These are phyloP conservation scores for Candida patagonica DNA, from an alignment of 805 yeast species.

Conservation along the genomic window DNA sequence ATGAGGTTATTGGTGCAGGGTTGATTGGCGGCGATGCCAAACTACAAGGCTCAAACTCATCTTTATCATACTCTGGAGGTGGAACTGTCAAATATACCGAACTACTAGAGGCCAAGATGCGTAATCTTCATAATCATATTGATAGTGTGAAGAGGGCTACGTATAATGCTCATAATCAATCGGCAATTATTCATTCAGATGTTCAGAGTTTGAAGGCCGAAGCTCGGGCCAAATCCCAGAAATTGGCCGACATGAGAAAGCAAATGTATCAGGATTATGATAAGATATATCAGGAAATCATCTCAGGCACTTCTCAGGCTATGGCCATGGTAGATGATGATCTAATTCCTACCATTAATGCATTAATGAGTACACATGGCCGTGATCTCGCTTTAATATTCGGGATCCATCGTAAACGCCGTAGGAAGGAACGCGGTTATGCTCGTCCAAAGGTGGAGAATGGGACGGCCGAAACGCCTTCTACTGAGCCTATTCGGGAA, in stretches of 20 bases:
- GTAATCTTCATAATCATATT: not conserved
- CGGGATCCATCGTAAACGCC: constrained; percentile 16
- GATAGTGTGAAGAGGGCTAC: not conserved
- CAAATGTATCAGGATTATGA: constrained; percentile 2
- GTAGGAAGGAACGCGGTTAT: constrained; percentile 11
- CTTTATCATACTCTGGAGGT: too few species aligned
- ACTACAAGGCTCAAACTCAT: not conserved
- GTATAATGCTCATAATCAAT: too few species aligned
- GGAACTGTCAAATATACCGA: not conserved
- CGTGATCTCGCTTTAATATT: constrained; percentile 11
- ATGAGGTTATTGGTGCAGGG: constrained; percentile 4
- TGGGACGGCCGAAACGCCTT: not conserved
- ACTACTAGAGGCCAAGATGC: not conserved
- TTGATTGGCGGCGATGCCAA: not conserved
- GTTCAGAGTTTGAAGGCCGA: not conserved
- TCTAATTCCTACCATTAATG: not conserved
- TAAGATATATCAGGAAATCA: too few species aligned
- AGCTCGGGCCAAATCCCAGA: not conserved
- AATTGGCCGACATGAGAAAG: not conserved
- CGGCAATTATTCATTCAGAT: not conserved
- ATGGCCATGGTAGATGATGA: not conserved
- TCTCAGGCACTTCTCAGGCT: constrained; percentile 2
- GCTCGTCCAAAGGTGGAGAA: constrained; percentile 3
- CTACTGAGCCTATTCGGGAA: not conserved
- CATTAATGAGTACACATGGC: constrained; percentile 2